phyloP scores from a whole-genome alignment of 305 asterid species.

The Solanum hybrid region DNA sequence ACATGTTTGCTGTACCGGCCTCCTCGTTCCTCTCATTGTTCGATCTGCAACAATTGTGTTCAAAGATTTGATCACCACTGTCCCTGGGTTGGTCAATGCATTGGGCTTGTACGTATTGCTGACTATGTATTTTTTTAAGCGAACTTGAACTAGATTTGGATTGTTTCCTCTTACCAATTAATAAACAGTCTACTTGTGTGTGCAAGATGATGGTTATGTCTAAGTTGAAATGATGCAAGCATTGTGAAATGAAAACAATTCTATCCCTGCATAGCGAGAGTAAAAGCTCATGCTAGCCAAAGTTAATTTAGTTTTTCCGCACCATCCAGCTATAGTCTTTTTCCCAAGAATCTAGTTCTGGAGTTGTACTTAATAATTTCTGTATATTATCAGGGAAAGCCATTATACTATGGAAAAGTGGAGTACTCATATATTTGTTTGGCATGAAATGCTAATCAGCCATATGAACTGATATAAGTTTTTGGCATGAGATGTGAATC shows the following conservation, averaged over 20 bases:
- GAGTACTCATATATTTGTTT: neutral
- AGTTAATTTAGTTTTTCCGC: neutral
- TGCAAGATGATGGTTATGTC: neutral
- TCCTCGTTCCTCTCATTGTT: constrained; percentile 87
- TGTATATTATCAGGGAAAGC: neutral
- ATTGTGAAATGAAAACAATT: neutral
- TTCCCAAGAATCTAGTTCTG: neutral
- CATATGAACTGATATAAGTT: neutral
- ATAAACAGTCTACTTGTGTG: neutral
- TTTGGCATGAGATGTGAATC: neutral
- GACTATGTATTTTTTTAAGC: neutral
- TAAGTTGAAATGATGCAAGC: neutral
- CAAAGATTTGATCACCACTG: constrained; percentile 83
- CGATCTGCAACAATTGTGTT: constrained; percentile 83
- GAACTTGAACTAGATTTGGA: neutral
- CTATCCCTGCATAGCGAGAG: neutral
- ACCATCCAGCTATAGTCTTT: neutral
- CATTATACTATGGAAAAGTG: neutral
- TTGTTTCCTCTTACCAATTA: neutral
- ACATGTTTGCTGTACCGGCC: constrained; percentile 84
- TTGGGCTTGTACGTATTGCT: constrained; percentile 57
- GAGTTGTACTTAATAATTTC: neutral
- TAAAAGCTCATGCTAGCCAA: neutral
- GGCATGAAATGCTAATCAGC: neutral
- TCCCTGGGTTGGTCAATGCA: constrained; percentile 90